Evolutionary conservation across 371 early-diverging fungal genomes (phyloP).

Genomic region (Saksenaea vasiformis): DNA sequence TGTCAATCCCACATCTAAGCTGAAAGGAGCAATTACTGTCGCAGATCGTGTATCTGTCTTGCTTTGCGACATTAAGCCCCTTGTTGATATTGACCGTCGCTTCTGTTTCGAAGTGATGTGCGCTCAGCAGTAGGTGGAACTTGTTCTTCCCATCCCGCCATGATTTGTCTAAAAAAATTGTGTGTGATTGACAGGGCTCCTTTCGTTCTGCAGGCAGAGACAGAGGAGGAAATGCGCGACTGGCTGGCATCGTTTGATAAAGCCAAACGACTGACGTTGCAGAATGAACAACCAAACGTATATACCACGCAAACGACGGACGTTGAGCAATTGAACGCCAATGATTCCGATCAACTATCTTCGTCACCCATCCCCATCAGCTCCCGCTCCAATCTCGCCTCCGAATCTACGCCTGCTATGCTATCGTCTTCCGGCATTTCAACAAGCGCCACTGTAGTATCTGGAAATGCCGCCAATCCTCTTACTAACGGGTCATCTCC

Average conservation of each 20-base stretch:
- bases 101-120: conserved; percentile 79
- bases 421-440: neutral
- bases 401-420: neutral
- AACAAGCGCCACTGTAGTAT: neutral
- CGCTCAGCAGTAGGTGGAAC: conserved; percentile 53
- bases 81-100: conserved; percentile 63
- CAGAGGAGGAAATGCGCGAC: conserved; percentile 66
- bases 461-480: conserved; percentile 1
- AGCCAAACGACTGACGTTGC: conserved; percentile 49
- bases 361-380: neutral
- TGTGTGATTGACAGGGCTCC: conserved; percentile 31
- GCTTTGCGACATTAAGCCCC: conserved; percentile 63
- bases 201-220: conserved; percentile 69
- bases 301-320: neutral
- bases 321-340: neutral
- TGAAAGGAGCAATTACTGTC: conserved; percentile 58
- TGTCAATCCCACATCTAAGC: conserved; percentile 45
- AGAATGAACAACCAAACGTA: conserved; percentile 17
- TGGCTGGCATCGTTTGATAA: conserved; percentile 73
- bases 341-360: neutral
- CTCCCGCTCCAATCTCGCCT: neutral
- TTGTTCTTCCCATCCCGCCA: neutral
- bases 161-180: neutral
- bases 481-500: neutral
- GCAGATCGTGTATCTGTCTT: conserved; percentile 65